Evolutionary conservation across 805 yeast genomes (phyloP), one percentile per base, ranked within the genome.

Genomic region (Schwanniomyces pseudopolymorphus): DNA sequence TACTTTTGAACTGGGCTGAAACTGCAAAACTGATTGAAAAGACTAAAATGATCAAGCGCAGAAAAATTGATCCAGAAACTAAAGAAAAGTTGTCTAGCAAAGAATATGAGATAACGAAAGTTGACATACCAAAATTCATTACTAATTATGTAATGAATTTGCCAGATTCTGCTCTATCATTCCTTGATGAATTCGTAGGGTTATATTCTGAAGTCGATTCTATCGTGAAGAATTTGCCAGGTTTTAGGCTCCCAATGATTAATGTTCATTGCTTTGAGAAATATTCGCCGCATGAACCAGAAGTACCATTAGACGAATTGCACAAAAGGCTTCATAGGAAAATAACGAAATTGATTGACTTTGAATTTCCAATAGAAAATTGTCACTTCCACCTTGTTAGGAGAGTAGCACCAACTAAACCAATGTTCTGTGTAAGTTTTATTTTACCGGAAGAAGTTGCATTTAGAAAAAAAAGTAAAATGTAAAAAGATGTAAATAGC

Each of bases 201-300:
- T 71, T 91, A 24, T 88, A 85, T 63, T 53, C 74, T 1, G 58
- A 69, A 41, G 63, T 75, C 1, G 67, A 62, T 40, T 56, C 62
- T 2, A 57, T 61, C 36, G 61, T 76, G 3, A 64, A 61, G 39
- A 40, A 55, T 0, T 52, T 74, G 9, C 77, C 78, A 2, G 75
- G 75, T 7, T 80, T 81, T 60, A 73, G 73, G 48, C 66, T 89
- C 47, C 98, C 98, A 1, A 69, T 72, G 48, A 78, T 94, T 31
- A 91, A 95, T 57, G 90, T 87, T 4, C 95, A 94, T 63, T 92
- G 97, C 64, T 94, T 94, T 71, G 94, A 88, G 64, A 94, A 95
- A 65, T 87, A 82, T 58, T 80, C 81, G n/a, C 84, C 85, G 1
- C 80, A 76, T 36, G 95, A 83, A 54, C 80, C 84, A 0, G 89